Evolutionary conservation across 1,284 basidiomycete species (phyloP).

Genomic region (Malassezia nana): DNA sequence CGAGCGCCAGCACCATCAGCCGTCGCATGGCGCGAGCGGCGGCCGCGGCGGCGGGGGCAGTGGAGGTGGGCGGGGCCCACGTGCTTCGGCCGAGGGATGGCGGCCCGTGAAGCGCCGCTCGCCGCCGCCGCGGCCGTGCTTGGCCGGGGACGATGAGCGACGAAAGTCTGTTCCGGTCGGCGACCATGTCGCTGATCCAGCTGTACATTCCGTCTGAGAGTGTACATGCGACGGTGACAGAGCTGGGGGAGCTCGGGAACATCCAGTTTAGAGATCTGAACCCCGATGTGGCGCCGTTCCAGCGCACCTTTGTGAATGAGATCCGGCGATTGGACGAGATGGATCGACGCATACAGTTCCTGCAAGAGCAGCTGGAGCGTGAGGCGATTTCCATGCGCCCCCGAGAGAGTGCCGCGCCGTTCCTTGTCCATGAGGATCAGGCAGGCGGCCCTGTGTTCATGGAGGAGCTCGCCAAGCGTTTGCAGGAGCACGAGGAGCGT

Average conservation of each 20-base stretch:
- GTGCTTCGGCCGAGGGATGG: conserved; percentile 12
- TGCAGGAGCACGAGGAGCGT: conserved; percentile 77
- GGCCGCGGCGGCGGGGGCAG: conserved; percentile 1
- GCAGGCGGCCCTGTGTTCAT: conserved; percentile 66
- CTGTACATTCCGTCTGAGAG: conserved; percentile 96
- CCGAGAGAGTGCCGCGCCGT: conserved; percentile 46
- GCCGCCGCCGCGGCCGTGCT: background rate
- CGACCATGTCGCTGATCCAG: conserved; percentile 84
- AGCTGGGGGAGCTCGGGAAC: conserved; percentile 87
- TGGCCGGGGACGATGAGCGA: conserved; percentile 7
- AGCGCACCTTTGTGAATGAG: conserved; percentile 92
- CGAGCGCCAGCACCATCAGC: background rate
- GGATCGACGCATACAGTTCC: conserved; percentile 85
- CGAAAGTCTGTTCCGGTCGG: conserved; percentile 46
- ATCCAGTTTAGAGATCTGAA: conserved; percentile 98
- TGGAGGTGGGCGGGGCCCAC: conserved; percentile 2
- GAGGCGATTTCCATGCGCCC: conserved; percentile 64
- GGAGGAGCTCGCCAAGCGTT: conserved; percentile 80
- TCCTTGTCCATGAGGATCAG: conserved; percentile 53
- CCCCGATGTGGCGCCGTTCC: conserved; percentile 88
- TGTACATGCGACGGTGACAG: conserved; percentile 87
- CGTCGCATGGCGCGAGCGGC: background rate
- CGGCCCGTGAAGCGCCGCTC: background rate
- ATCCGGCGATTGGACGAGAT: conserved; percentile 91
- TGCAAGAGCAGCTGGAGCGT: conserved; percentile 71